Conservation (phyloP, 2,329 filamentous ascomycete genomes). For the Alternaria conjuncta region DNA sequence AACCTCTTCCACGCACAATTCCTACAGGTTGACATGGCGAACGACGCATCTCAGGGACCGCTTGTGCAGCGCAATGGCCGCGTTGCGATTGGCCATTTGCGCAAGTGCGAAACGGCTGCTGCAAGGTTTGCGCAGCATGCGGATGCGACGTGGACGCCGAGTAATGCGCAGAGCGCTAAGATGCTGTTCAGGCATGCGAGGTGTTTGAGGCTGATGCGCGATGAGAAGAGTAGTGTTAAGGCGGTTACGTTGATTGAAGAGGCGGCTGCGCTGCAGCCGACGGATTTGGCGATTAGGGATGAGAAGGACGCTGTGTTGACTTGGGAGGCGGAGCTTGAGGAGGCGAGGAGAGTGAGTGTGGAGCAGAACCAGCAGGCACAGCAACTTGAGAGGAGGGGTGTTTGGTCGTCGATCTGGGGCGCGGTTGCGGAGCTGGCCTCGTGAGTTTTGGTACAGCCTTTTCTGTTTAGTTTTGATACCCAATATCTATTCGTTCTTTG, state of each 20-base stretch:
- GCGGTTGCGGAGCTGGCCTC: slow-evolving; percentile 9
- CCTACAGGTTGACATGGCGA: slow-evolving; percentile 32
- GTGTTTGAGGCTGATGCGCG: slow-evolving; percentile 26
- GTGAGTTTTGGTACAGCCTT: background rate
- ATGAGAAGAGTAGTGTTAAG: slow-evolving; percentile 11
- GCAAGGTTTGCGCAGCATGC: slow-evolving; percentile 34
- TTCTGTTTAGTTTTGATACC: background rate
- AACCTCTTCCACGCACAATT: slow-evolving; percentile 32
- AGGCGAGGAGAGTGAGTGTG: slow-evolving; percentile 4
- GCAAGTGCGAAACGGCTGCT: slow-evolving; percentile 29
- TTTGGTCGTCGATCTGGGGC: background rate
- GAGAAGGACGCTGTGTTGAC: slow-evolving; percentile 24
- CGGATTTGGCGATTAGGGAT: slow-evolving; percentile 24
- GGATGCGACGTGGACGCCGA: slow-evolving; percentile 31
- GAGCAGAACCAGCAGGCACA: background rate
- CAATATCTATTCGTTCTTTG: background rate
- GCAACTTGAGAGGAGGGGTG: background rate
- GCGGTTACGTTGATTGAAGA: slow-evolving; percentile 27
- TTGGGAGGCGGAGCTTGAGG: slow-evolving; percentile 27
- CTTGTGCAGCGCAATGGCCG: slow-evolving; percentile 23
- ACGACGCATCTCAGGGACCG: background rate
- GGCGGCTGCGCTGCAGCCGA: slow-evolving; percentile 23
- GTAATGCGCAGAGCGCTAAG: slow-evolving; percentile 30
- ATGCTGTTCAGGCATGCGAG: slow-evolving; percentile 33
- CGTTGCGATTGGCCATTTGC: slow-evolving; percentile 20